Evolutionary conservation across 768 basidiomycete genomes (phyloP).

Genomic region (Russula compacta): DNA sequence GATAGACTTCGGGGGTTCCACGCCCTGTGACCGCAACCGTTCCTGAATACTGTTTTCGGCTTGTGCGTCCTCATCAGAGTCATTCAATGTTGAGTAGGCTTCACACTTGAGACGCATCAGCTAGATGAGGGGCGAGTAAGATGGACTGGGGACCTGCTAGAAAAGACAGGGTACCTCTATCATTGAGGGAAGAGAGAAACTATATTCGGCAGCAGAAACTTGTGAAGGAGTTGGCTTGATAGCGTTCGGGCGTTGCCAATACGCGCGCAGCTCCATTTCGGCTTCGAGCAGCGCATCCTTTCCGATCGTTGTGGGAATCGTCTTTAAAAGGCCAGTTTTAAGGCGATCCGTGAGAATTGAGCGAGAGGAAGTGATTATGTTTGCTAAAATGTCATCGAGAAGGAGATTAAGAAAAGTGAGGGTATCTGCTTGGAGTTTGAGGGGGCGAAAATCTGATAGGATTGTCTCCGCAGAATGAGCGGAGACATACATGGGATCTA

Average conservation of each 20-base stretch:
- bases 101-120: conserved; percentile 80
- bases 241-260: conserved; percentile 65
- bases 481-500: conserved; percentile 71
- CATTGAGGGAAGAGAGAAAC: conserved; percentile 64
- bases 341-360: conserved; percentile 69
- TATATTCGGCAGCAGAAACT: conserved; percentile 41
- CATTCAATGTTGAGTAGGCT: conserved; percentile 78
- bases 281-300: conserved; percentile 91
- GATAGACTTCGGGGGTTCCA: conserved; percentile 38
- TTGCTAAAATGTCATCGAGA: conserved; percentile 77
- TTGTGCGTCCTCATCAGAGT: conserved; percentile 64
- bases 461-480: conserved; percentile 81
- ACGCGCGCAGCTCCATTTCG: conserved; percentile 83
- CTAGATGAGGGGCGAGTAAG: conserved; percentile 31
- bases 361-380: conserved; percentile 53
- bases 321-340: conserved; percentile 58
- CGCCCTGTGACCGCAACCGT: conserved; percentile 40
- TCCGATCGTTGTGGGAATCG: conserved; percentile 73
- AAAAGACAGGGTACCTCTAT: conserved; percentile 50
- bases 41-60: conserved; percentile 57
- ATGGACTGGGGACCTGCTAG: neutral
- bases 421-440: conserved; percentile 71
- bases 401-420: conserved; percentile 70
- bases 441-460: conserved; percentile 88
- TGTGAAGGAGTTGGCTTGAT: conserved; percentile 24